Evolutionary conservation across 2,329 filamentous ascomycete genomes (phyloP), one percentile per base, ranked within the genome.

Genomic region (Phyllosticta paracitricarpa): DNA sequence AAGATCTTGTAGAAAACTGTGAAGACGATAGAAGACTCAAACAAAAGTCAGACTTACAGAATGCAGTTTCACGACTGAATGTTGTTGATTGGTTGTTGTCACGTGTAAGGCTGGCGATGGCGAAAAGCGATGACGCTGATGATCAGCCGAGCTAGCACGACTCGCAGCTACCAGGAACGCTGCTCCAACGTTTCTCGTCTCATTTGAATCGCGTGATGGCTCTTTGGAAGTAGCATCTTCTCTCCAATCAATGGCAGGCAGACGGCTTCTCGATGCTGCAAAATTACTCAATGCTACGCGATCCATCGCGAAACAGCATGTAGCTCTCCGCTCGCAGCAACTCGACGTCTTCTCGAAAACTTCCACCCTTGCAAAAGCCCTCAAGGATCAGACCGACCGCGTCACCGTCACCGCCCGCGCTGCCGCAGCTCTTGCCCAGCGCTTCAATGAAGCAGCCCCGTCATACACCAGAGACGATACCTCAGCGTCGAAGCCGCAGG

Each of bases 341-440:
- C 76, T 86, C 67, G 82, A 87, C 69, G 72, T 84, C 56, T 88
- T 83, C 72, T 84, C 76, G 57, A 79, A 81, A 65, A 88, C 86
- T 0, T 89, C 86, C 2, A 83, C 82, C 30, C 72, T 89, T 56
- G 82, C 84, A 28, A 85, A 83, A 69, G 81, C 82, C 14, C 77
- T 87, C 61, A 84, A 84, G 70, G 78, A 70, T 58, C 84, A 87
- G 72, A 82, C 82, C 1, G 83, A 86, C 64, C 79, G 82, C 61
- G 72, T 87, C 57, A 84, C 84, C 1, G 75, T 86, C 57, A 86
- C 84, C 19, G 79, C 81, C 48, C 79, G 82, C 66, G 85, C 85
- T 52, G 84, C 84, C 22, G 78, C 82, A 40, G 81, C 81, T 58
- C 76, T 88, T 58, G 81, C 81, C 14, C 78, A 79, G 64, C 78